A percentile compares a stretch with the other conserved stretches of the same genome.
phyloP scores from a whole-genome alignment of 1,284 basidiomycete species.

The Entoloma clypeatum region DNA sequence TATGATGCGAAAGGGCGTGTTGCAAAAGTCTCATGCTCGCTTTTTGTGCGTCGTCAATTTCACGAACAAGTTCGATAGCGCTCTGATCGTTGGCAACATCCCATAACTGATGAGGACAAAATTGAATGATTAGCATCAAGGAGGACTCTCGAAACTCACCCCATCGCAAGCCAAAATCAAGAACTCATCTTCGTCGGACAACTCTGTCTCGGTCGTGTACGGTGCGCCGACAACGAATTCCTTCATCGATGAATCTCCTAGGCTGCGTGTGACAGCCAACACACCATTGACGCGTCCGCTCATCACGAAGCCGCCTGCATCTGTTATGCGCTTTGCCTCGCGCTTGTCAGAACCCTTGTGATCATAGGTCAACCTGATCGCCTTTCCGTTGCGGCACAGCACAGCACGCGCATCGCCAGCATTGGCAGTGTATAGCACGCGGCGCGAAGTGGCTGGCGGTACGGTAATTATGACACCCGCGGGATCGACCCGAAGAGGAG shows the following conservation, averaged over 20 bases:
- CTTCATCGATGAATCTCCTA: slow-evolving; percentile 99
- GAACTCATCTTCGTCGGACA: slow-evolving; percentile 91
- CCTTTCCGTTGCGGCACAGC: slow-evolving; percentile 84
- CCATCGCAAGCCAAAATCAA: slow-evolving; percentile 97
- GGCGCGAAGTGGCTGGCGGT: slow-evolving; percentile 50
- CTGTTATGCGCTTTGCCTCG: slow-evolving; percentile 95
- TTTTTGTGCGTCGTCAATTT: slow-evolving; percentile 75
- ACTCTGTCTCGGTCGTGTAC: slow-evolving; percentile 94
- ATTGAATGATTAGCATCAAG: slow-evolving; percentile 13
- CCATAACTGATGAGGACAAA: slow-evolving; percentile 73
- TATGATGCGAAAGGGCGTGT: slow-evolving; percentile 84
- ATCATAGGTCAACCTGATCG: slow-evolving; percentile 94
- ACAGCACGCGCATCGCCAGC: slow-evolving; percentile 93
- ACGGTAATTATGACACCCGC: slow-evolving; percentile 32
- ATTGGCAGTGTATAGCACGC: slow-evolving; percentile 94
- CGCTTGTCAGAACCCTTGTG: slow-evolving; percentile 98
- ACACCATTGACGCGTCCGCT: slow-evolving; percentile 98
- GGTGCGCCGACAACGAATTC: slow-evolving; percentile 98
- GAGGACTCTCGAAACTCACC: slow-evolving; percentile 47
- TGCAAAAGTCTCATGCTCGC: slow-evolving; percentile 80
- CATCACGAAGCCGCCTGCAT: slow-evolving; percentile 98
- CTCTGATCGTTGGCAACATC: slow-evolving; percentile 92
- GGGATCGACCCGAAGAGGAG: slow-evolving; percentile 33
- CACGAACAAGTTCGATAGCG: slow-evolving; percentile 83
- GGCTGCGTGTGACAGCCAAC: slow-evolving; percentile 91